Evolutionary conservation across 805 yeast species (phyloP), one percentile per base, ranked within the genome.

Genomic region (Suhomyces sp.): DNA sequence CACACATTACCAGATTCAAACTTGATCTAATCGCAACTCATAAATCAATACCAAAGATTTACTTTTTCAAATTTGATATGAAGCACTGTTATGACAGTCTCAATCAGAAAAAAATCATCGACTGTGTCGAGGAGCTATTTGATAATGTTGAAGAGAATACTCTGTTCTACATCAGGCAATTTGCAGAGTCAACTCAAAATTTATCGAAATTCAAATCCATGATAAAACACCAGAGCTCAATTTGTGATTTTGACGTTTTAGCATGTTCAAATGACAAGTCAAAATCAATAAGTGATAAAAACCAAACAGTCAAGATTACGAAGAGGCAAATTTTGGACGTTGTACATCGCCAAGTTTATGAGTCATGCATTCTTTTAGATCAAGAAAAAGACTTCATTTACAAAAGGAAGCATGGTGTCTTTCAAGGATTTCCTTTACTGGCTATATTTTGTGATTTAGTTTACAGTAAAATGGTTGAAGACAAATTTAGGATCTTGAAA

Each of bases 361-460:
- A 69, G 9, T 70, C 85, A 0, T 60, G 70, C 0, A 58, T 81
- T 0, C 56, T 56, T 18, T 54, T 73, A 2, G 61, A 63, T 4
- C 49, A 56, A 1, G 42, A 47, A 6, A 56, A 64, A 3, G 74
- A 67, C 29, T n/a, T 30, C 12, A 22, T 33, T n/a, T 65, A 42
- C 48, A 50, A 54, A n/a, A 63, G 95, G 39, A 74, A 62, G 27
- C 56, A 63, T 7, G 98, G 98, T 0, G 68, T 91, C 0, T 88
- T 82, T 35, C 98, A 90, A 60, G 98, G 98, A 0, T 76, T 87
- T 6, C 79, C 81, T 1, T 56, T 88, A 4, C 91, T 95, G 38
- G 74, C 84, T 1, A 64, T 80, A 4, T 67, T 90, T 22, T 88
- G 95, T 43, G 86, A 88, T 43, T 44, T 88, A 1, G 73, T 85